Conservation (phyloP, 805 yeast genomes). For the Wickerhamiella sorbophila region DNA sequence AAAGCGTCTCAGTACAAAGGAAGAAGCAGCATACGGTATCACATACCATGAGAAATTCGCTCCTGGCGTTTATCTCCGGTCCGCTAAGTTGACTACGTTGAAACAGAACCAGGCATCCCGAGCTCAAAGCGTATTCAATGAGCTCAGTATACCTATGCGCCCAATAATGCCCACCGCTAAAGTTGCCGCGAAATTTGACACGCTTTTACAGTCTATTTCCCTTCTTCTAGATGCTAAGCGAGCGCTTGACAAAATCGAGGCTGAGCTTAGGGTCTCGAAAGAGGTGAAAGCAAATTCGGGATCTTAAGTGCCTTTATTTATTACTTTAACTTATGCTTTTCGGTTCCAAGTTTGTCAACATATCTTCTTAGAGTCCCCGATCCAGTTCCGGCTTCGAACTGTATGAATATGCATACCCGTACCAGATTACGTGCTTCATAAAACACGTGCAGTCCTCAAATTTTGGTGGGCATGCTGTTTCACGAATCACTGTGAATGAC, state of each 20-base stretch:
- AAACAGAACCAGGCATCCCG: constrained; percentile 63
- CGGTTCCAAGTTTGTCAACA: neutral
- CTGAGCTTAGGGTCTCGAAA: constrained; percentile 44
- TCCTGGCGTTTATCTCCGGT: constrained; percentile 74
- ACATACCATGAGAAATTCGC: constrained; percentile 42
- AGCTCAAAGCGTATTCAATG: constrained; percentile 50
- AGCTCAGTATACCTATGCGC: constrained; percentile 61
- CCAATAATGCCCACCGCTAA: constrained; percentile 81
- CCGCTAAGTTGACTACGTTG: constrained; percentile 60
- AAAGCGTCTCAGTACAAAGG: constrained; percentile 52
- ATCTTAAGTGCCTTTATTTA: neutral
- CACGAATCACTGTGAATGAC: too few relatives aligned
- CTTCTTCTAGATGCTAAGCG: constrained; percentile 69
- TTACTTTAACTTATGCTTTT: neutral
- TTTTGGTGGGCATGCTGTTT: too few relatives aligned
- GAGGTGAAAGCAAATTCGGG: constrained; percentile 1
- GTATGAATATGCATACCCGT: too few relatives aligned
- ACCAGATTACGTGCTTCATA: too few relatives aligned
- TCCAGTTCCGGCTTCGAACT: too few relatives aligned
- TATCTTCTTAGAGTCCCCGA: too few relatives aligned
- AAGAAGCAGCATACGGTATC: constrained; percentile 75
- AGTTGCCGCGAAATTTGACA: constrained; percentile 65
- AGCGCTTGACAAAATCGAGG: constrained; percentile 74
- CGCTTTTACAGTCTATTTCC: constrained; percentile 51
- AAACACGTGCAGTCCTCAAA: too few relatives aligned